Base-by-base conservation (phyloP, 106 monocot genomes). In the Chionographis japonica region DNA sequence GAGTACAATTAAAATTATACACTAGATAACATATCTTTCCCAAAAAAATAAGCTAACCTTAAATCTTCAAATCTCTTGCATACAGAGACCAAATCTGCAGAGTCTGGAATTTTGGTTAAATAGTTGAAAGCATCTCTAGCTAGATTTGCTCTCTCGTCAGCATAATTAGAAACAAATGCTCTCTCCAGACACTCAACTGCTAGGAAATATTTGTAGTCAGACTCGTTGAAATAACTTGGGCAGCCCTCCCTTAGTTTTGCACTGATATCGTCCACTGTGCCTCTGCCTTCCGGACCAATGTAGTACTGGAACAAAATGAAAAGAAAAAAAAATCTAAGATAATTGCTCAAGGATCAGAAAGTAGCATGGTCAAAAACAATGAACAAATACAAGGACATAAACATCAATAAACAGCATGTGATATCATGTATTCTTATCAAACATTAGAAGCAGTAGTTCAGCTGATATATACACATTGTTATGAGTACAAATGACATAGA, bases 241-340 rank as follows among this genome's bases (percentile, higher is more conserved):
- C 93, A 93, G 16, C 98, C 98, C 62, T 87, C 90, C 60, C 79
- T 70, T 60, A 98, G 72, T 64, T 90, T 98, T n/a, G 71, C 71
- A 75, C 97, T 98, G 64, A 98, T 93, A 62, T 98, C 97, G 65
- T 98, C 97, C 20, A 98, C 82, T 18, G 92, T 92, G 16, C 92
- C 89, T 12, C 74, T 77, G 52, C 89, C 87, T 76, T 98, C 90
- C 53, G 81, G 81, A 51, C 90, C 90, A 67, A 90, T 85, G 53
- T 98, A 90, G 74, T 93, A 98, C 92, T 98, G 81, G 6, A 84
- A 68, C 27, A 76, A 57, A 65, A 58, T 0, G 43, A 27, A 27
- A 73, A 51, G 43, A 27, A 27, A 73, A 51, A 55, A 68, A 46
- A 17, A 20, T 17, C 3, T 58, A 35, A 58, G 35, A 12, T 10